Evolutionary conservation across 2,329 filamentous ascomycete genomes (phyloP), one percentile per base, ranked within the genome.

Genomic region (Cladorrhinum sp.): DNA sequence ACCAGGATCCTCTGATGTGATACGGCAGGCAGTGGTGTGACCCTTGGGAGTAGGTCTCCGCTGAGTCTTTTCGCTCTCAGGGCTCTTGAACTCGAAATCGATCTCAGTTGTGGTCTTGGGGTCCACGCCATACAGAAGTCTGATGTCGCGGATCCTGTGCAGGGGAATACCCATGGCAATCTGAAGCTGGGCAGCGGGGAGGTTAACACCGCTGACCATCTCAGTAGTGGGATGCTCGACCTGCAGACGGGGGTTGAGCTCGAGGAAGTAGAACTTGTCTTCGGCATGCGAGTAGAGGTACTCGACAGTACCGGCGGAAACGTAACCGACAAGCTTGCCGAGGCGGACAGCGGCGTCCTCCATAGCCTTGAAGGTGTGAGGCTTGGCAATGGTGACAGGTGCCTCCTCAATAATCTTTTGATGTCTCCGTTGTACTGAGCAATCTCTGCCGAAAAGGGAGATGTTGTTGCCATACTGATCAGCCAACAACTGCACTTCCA

Each of bases 381-480:
- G 81, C 76, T 92, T 95, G 57, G 95, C 96, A 67, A 99, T 96
- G 38, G 95, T 99, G 67, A 98, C 96, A 38, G 95, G 95, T 4
- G 95, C 95, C 78, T 99, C 95, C 77, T 99, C 95, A 66, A 99
- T 99, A 76, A 99, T 99, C 84, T 99, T 99, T 78, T 99, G 96
- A 79, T 99, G 96, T 75, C 95, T 87, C 77, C 95, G 87, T 81
- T 99, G 95, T 13, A 99, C 95, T 68, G 95, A 99, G 76, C 95
- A 99, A 81, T 99, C 95, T 86, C 95, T 89, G 73, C 95, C 95
- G 71, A 98, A 99, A 55, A 99, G 87, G 8, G 95, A 99, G 74
- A 99, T 97, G 80, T 98, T 98, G 85, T 99, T 97, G 73, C 96
- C 95, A 76, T 99, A 99, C 83, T 99, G 92, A 81, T 99, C 96